Base-by-base conservation (phyloP, 2,329 filamentous ascomycete genomes). In the Apiospora aurea region DNA sequence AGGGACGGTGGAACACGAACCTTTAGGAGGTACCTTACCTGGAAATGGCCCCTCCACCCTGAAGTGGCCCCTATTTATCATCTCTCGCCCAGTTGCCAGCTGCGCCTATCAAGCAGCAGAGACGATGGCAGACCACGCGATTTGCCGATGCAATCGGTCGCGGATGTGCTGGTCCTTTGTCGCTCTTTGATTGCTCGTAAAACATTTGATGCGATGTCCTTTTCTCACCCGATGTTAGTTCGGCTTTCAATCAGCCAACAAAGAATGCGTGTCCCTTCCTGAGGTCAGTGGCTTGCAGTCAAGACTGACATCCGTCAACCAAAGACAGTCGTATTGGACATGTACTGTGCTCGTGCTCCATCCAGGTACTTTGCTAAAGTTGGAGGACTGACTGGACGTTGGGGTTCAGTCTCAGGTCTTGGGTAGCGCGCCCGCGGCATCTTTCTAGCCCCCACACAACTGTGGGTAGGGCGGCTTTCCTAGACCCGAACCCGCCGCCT, bases 361-460 rank as follows among this genome's bases (percentile, higher is more conserved):
- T 18, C 44, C 51, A 57, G 24, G 51, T 34, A 34, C 51, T 8
- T 38, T 61, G n/a, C 29, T 61, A 64, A 64, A 41, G 57, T 64
- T 64, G 57, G 57, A 64, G 57, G 57, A 49, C 47, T 49, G 57
- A 49, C 47, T 49, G 47, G 47, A 64, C 57, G 57, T 64, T 38
- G 57, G 57, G 57, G 57, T 64, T 41, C 57, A 64, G 57, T 64
- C 57, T 64, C 57, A 64, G 57, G 57, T 64, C n/a, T 21, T 16
- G 24, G 16, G 57, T 64, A 64, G 57, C 57, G 57, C 57, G 57
- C 57, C 57, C 57, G 57, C 57, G 57, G 57, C 57, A 64, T 5
- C 34, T 21, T 64, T 64, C 57, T 29, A 21, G 34, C 29, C 49
- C 57, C 57, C 34, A 64, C 29, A 34, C 41, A 64, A 41, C 57